Evolutionary conservation across 192 early-diverging fungal genomes (phyloP).

Genomic region (Entomortierella beljakovae): DNA sequence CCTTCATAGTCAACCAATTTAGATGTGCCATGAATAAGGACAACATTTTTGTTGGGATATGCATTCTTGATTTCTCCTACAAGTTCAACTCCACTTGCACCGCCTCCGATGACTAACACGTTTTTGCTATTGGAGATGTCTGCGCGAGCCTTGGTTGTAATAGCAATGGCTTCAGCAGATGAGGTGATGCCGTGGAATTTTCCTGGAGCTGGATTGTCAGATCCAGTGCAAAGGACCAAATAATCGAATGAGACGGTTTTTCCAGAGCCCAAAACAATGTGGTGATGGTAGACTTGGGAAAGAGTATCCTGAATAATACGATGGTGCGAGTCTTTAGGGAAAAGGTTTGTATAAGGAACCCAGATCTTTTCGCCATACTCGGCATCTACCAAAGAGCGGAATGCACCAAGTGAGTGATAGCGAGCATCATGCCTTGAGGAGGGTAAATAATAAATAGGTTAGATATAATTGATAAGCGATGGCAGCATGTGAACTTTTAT

Average conservation of each 20-base stretch:
- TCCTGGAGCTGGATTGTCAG: constrained; percentile 61
- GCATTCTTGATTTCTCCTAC: constrained; percentile 65
- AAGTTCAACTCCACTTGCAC: constrained; percentile 69
- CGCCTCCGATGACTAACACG: constrained; percentile 76
- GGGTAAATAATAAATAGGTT: not conserved
- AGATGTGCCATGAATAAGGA: constrained; percentile 27
- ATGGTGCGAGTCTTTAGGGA: constrained; percentile 28
- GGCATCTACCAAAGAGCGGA: constrained; percentile 26
- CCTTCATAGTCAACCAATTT: constrained; percentile 57
- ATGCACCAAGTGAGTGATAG: constrained; percentile 23
- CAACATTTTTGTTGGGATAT: constrained; percentile 60
- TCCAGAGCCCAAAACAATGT: constrained; percentile 61
- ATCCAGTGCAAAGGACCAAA: constrained; percentile 73
- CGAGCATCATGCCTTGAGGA: constrained; percentile 15
- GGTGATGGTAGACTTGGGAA: constrained; percentile 46
- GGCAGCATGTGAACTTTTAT: not conserved
- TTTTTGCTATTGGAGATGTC: constrained; percentile 16
- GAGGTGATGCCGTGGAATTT: constrained; percentile 38
- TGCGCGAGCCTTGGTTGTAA: constrained; percentile 57
- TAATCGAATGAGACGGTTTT: constrained; percentile 71
- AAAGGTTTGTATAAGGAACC: constrained; percentile 36
- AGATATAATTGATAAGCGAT: not conserved
- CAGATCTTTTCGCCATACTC: constrained; percentile 23
- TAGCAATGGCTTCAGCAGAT: constrained; percentile 46
- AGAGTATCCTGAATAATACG: constrained; percentile 64